Conservation (phyloP, 2,329 filamentous ascomycete species). For the Epichloe amarillans region DNA sequence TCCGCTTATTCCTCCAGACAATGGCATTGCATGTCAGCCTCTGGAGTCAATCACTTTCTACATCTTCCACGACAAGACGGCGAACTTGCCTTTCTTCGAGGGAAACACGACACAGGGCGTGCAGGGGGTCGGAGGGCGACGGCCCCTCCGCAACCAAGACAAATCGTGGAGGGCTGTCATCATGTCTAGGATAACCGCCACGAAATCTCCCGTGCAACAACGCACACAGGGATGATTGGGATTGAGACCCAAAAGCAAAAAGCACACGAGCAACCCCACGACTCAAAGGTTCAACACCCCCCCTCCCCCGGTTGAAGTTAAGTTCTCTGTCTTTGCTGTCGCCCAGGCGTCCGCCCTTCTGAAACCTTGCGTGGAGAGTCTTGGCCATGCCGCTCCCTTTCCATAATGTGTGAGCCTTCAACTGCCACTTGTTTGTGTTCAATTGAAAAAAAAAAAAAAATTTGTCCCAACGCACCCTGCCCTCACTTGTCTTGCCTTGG, state of each 20-base stretch:
- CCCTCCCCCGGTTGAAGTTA: not conserved
- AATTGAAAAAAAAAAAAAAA: not conserved
- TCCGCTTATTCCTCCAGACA: too few species aligned
- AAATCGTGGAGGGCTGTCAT: too few species aligned
- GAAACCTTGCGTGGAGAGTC: not conserved
- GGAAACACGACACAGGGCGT: too few species aligned
- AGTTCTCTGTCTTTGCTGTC: not conserved
- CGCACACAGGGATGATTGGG: not conserved
- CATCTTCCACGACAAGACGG: too few species aligned
- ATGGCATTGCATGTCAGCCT: too few species aligned
- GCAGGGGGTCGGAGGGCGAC: too few species aligned
- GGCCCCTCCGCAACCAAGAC: too few species aligned
- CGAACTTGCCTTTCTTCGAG: too few species aligned
- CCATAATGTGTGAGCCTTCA: not conserved
- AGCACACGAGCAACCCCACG: not conserved
- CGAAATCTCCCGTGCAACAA: too few species aligned
- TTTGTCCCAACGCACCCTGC: not conserved
- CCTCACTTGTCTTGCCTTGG: not conserved
- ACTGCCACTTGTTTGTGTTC: not conserved
- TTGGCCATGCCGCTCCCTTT: not conserved
- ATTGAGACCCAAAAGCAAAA: not conserved
- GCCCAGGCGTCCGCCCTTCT: not conserved
- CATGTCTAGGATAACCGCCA: too few species aligned
- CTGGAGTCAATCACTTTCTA: too few species aligned
- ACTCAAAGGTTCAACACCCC: not conserved